Base-by-base conservation (phyloP, 2,329 filamentous ascomycete genomes). In the Aureobasidium melanogenum region DNA sequence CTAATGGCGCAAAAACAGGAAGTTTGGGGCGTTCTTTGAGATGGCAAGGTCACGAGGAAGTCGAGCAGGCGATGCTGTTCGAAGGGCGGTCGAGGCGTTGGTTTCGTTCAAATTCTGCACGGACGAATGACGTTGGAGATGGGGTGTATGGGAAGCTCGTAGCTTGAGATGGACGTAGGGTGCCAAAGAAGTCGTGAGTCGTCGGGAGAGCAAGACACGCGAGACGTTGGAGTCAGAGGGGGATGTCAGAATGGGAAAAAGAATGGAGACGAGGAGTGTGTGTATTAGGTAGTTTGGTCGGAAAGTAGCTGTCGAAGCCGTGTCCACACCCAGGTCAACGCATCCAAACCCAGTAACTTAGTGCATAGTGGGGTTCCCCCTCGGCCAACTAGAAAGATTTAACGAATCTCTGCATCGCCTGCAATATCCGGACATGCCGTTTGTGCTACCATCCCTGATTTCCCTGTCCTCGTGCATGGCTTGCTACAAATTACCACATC, bases 331-430 rank as follows among this genome's bases (percentile, higher is more conserved):
- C 34, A 54, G 36, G 24, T 41, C 50, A 54, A 54, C 50, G 50
- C 50, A 41, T 26, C 50, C 50, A 39, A 54, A 41, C 7, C 50
- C 34, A 34, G 38, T 44, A 47, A 26, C n/a, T n/a, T n/a, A n/a
- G n/a, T 44, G 24, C 28, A 28, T 56, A 14, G 55, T 48, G 56
- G 56, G 56, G 56, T 38, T 59, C 19, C 43, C 32, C 43, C 44
- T 59, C 56, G 56, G 56, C 34, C 56, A 59, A 59, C 56, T 48
- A 32, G 56, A 41, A 48, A 59, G 56, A 50, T 10, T 59, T 59
- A 26, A 59, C 56, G 56, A 59, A 44, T 19, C 44, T 24, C 54
- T 52, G 47, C 44, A n/a, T 17, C 6, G 6, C 30, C n/a, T 34
- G 28, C 7, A n/a, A 19, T 28, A 44, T 7, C 38, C 52, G 52